phyloP scores from a whole-genome alignment of 2,329 filamentous ascomycete genomes.

The Fusarium drepaniforme region DNA sequence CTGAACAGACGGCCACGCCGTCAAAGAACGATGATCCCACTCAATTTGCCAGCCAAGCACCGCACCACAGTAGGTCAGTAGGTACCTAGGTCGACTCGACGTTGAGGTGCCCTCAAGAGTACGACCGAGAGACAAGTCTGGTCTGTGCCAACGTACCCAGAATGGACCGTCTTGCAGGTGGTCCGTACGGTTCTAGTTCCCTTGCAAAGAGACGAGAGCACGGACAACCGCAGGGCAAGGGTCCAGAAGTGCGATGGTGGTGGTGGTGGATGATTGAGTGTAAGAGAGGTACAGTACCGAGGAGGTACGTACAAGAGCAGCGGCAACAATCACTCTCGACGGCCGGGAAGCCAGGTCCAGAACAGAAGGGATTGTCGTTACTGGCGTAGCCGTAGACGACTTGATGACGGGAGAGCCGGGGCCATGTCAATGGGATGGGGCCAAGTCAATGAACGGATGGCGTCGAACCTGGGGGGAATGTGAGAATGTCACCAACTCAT shows the following conservation, averaged over 20 bases:
- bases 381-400: neutral
- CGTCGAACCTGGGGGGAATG: slow-evolving; percentile 11
- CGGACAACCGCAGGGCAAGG: slow-evolving; percentile 35
- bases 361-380: slow-evolving; percentile 31
- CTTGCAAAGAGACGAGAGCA: slow-evolving; percentile 33
- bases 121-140: slow-evolving; percentile 19
- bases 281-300: neutral
- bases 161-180: slow-evolving; percentile 27
- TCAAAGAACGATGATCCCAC: slow-evolving; percentile 27
- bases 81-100: slow-evolving; percentile 6
- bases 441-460: slow-evolving; percentile 19
- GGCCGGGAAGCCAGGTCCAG: slow-evolving; percentile 27
- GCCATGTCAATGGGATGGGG: neutral
- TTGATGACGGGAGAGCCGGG: slow-evolving; percentile 20
- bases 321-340: neutral
- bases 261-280: slow-evolving; percentile 3
- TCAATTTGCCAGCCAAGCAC: slow-evolving; percentile 24
- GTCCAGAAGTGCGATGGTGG: slow-evolving; percentile 5
- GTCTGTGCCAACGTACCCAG: slow-evolving; percentile 32
- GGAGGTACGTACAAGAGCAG: neutral
- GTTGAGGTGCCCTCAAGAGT: slow-evolving; percentile 16
- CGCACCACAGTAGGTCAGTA: slow-evolving; percentile 7
- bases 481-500: slow-evolving; percentile 16
- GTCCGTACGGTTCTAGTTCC: slow-evolving; percentile 23
- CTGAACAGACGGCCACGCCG: slow-evolving; percentile 12